Percentiles rank a stretch among this genome's conserved stretches.
phyloP scores from a whole-genome alignment of 768 basidiomycete species.

The Lactifluus subvellereus region DNA sequence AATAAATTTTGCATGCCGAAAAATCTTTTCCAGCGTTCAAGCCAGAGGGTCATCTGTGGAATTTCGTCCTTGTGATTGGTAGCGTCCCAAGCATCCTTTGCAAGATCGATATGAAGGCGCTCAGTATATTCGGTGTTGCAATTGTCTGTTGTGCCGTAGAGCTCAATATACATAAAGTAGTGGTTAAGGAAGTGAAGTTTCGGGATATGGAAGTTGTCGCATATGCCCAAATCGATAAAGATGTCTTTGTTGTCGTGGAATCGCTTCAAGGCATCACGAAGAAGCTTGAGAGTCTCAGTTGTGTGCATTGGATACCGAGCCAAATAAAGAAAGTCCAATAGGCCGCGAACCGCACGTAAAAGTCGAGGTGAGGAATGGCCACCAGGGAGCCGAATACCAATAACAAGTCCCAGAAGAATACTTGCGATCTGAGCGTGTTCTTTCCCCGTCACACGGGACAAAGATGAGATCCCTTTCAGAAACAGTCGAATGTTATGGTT shows the following conservation, averaged over 20 bases:
- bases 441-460: slow-evolving; percentile 29
- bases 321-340: too few species aligned
- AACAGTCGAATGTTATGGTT: slow-evolving; percentile 31
- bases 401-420: slow-evolving; percentile 5
- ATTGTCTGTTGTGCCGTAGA: too few species aligned
- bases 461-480: too few species aligned
- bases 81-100: neutral
- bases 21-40: too few species aligned
- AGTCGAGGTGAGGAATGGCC: slow-evolving; percentile 33
- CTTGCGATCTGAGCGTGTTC: slow-evolving; percentile 33
- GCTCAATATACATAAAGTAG: too few species aligned
- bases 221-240: slow-evolving; percentile 34
- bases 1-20: too few species aligned
- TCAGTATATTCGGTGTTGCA: too few species aligned
- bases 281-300: too few species aligned
- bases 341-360: slow-evolving; percentile 22
- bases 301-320: too few species aligned
- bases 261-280: slow-evolving; percentile 25
- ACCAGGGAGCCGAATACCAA: neutral
- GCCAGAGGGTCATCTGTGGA: too few species aligned
- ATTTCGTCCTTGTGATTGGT: neutral
- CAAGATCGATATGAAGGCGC: too few species aligned
- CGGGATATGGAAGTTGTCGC: slow-evolving; percentile 27
- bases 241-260: slow-evolving; percentile 33
- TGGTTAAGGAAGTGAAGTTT: neutral